Evolutionary conservation across 78 protist species (phyloP).

Genomic region (Acrasis kona): DNA sequence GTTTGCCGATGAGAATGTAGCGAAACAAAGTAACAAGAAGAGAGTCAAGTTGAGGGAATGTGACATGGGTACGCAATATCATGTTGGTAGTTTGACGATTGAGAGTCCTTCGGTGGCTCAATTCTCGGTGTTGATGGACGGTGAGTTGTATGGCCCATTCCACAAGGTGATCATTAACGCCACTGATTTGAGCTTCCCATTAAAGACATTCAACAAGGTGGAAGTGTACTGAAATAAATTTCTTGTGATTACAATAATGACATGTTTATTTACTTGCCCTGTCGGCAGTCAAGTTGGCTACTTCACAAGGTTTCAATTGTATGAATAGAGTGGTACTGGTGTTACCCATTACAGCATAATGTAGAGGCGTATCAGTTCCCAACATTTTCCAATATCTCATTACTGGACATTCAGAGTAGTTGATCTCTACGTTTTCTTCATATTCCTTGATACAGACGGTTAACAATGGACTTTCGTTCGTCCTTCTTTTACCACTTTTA

Average conservation of each 20-base stretch:
- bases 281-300: not conserved
- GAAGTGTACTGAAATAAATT: too few species aligned
- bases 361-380: not conserved
- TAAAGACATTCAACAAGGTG: too few species aligned
- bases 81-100: not conserved
- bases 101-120: not conserved
- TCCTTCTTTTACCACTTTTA: too few species aligned
- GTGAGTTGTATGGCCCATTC: not conserved
- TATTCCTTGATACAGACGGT: too few species aligned
- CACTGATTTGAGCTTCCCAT: too few species aligned
- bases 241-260: too few species aligned
- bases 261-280: too few species aligned
- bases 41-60: not conserved
- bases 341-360: not conserved
- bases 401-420: too few species aligned
- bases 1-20: not conserved
- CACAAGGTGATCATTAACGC: not conserved
- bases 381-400: too few species aligned
- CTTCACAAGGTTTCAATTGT: not conserved
- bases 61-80: not conserved
- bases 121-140: not conserved
- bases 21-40: not conserved
- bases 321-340: not conserved
- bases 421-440: too few species aligned
- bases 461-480: too few species aligned